These are phyloP conservation scores for Lathyrus tuberosus DNA, from an alignment of 306 rosid species.

Conservation along the genomic window DNA sequence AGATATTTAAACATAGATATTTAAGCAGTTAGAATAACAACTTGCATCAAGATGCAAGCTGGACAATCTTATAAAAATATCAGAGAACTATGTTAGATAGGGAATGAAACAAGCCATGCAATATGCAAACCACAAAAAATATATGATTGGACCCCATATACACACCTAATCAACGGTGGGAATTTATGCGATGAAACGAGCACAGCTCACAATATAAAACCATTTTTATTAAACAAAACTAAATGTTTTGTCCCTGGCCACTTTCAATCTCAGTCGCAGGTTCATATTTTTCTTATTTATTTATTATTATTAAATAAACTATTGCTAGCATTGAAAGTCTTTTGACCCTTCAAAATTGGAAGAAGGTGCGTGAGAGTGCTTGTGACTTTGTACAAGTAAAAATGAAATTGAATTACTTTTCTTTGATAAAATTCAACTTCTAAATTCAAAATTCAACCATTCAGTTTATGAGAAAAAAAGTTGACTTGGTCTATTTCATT, in stretches of 20 bases:
- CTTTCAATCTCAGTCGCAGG: neutral
- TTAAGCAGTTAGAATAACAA: neutral
- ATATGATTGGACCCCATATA: conserved; percentile 1
- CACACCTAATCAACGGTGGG: neutral
- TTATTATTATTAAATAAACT: neutral
- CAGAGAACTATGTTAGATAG: neutral
- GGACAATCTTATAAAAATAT: conserved; percentile 38
- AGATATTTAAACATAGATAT: no score
- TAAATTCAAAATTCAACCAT: neutral
- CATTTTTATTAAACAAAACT: neutral
- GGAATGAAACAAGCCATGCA: conserved; percentile 5
- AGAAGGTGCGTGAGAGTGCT: neutral
- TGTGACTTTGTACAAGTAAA: neutral
- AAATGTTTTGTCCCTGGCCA: neutral
- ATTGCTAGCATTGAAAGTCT: neutral
- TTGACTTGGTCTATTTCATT: neutral
- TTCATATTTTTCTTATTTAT: neutral
- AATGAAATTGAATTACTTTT: neutral
- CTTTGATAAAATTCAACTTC: neutral
- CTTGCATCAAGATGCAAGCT: conserved; percentile 16
- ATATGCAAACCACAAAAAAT: neutral
- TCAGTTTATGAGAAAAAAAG: neutral
- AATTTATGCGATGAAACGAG: neutral
- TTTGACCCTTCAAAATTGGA: conserved; percentile 6
- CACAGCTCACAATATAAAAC: conserved; percentile 26